Conservation (phyloP, 495 filamentous ascomycete genomes). For the Aspergillus baeticus region DNA sequence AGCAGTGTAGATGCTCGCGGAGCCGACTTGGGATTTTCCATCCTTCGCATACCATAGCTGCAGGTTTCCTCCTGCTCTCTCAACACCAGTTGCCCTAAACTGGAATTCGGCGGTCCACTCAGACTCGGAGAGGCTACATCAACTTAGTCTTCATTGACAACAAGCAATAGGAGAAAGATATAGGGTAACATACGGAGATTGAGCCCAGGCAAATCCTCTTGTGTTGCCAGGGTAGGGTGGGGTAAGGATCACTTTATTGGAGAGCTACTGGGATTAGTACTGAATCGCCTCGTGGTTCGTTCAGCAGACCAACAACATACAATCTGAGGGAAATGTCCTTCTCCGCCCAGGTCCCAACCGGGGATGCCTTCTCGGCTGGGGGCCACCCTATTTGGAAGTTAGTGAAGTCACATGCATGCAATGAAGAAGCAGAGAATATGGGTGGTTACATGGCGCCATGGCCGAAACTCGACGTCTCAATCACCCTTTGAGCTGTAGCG, state of each 20-base stretch:
- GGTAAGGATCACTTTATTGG: conserved; percentile 89
- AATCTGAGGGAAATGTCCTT: conserved; percentile 67
- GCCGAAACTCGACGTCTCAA: conserved; percentile 76
- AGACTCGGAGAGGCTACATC: conserved; percentile 42
- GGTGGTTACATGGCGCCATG: conserved; percentile 56
- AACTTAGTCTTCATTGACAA: conserved; percentile 15
- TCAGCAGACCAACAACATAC: conserved; percentile 23
- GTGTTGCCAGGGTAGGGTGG: conserved; percentile 84
- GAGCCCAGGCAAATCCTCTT: conserved; percentile 79
- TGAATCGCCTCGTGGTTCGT: background rate
- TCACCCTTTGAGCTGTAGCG: conserved; percentile 59
- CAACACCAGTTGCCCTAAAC: conserved; percentile 83
- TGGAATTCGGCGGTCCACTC: conserved; percentile 82
- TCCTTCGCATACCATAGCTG: conserved; percentile 89
- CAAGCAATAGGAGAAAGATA: background rate
- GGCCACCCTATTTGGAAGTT: conserved; percentile 49
- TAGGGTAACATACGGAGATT: conserved; percentile 52
- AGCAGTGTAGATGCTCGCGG: conserved; percentile 78
- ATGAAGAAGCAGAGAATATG: background rate
- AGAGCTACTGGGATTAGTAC: conserved; percentile 50
- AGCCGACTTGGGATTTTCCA: conserved; percentile 60
- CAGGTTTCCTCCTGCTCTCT: conserved; percentile 83
- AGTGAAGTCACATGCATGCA: conserved; percentile 16
- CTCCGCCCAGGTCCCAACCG: conserved; percentile 68
- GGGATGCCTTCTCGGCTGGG: conserved; percentile 55